Base-by-base conservation (phyloP, 202 grass and related monocot genomes). In the Eragrostis tef region DNA sequence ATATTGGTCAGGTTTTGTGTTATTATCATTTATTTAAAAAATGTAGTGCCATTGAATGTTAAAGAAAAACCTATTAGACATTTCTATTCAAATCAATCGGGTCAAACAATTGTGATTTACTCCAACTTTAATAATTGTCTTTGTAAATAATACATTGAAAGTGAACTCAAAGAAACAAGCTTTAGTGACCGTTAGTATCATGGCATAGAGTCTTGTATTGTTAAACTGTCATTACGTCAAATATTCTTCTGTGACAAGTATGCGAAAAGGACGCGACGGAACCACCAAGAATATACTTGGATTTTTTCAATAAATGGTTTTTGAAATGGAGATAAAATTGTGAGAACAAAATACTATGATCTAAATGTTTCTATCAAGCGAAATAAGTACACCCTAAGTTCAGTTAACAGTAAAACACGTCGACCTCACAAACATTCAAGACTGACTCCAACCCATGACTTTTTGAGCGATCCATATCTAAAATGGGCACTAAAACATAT, bases 121-220 rank as follows among this genome's bases (percentile, higher is more conserved):
- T 74, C 20, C 59, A 74, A 43, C 11, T 29, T 74, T 50, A 48
- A 58, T 42, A 72, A 34, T 67, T 83, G 9, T 47, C 3, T 56
- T 14, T 58, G 50, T 11, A 6, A 19, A 29, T 10, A 50, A 79
- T 65, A 78, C 56, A 15, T 64, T 60, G 3, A 31, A 31, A 36
- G 51, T 10, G 56, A 65, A 65, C n/a, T 41, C 13, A 63, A 43
- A 31, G 17, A 16, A 57, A 24, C 11, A 54, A 12, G 52, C 6
- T 6, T 24, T 9, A n/a, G 74, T 47, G 67, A 74, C 52, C 0
- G 15, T 53, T 88, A 22, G 27, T 15, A 34, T 49, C 50, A 71
- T 13, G 49, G 20, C 20, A 79, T 51, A 59, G 0, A 66, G 15
- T 24, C 45, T 57, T 73, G 80, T 39, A 67, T 24, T 12, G 12